A percentile compares a stretch with the other conserved stretches of the same genome.
These are phyloP conservation scores for Pseudofabraea citricarpa DNA, from an alignment of 2,329 filamentous ascomycete species.

Conservation along the genomic window DNA sequence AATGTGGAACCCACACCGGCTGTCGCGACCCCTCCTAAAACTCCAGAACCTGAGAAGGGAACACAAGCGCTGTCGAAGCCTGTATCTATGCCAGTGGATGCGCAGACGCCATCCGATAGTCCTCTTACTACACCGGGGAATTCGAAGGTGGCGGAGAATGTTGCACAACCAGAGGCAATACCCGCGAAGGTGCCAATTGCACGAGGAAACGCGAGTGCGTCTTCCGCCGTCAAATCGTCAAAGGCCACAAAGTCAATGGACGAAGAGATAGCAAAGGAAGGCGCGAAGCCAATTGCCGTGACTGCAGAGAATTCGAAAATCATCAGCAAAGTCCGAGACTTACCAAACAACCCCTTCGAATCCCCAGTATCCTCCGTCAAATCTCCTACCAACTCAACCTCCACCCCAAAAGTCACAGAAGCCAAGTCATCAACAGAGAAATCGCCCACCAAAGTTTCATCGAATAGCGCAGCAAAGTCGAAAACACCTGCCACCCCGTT, in stretches of 20 bases:
- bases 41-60: too few relatives aligned
- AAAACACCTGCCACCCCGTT: background rate
- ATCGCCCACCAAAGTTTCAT: background rate
- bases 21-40: background rate
- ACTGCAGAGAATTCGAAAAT: constrained; percentile 14
- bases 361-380: background rate
- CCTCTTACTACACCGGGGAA: background rate
- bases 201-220: too few relatives aligned
- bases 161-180: background rate
- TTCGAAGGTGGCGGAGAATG: background rate
- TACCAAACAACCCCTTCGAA: constrained; percentile 4
- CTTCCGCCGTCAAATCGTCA: constrained; percentile 1
- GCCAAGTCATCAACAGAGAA: too few relatives aligned
- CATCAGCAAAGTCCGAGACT: constrained; percentile 14
- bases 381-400: too few relatives aligned
- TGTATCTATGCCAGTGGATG: background rate
- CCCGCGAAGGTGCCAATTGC: too few relatives aligned
- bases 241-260: background rate
- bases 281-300: constrained; percentile 1
- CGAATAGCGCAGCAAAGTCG: background rate
- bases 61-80: too few relatives aligned
- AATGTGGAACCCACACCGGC: constrained; percentile 1
- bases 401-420: too few relatives aligned
- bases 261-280: background rate
- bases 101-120: background rate